Conservation (phyloP, 352 stramenopile genomes). For the Peronospora belbahrii region DNA sequence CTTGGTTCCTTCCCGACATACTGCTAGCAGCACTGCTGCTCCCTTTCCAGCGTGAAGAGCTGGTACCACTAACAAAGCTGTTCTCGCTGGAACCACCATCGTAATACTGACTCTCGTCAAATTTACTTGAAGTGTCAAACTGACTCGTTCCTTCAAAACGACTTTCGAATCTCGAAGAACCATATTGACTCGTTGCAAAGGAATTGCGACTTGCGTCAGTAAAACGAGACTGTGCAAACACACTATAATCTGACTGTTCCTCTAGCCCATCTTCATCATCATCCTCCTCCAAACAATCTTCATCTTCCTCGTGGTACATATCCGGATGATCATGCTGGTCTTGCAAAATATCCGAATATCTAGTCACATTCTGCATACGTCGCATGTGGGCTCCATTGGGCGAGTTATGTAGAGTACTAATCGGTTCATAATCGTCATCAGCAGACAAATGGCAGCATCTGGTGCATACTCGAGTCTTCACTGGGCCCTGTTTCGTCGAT, state of each 20-base stretch:
- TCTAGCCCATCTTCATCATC: conserved; percentile 42
- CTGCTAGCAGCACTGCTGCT: conserved; percentile 23
- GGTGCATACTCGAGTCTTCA: conserved; percentile 55
- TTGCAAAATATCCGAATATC: conserved; percentile 37
- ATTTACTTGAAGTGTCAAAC: conserved; percentile 15
- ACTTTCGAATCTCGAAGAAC: conserved; percentile 19
- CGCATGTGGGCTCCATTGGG: conserved; percentile 10
- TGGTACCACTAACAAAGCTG: conserved; percentile 29
- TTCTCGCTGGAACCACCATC: conserved; percentile 18
- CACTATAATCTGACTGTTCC: conserved; percentile 45
- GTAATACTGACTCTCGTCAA: conserved; percentile 33
- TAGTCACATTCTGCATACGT: conserved; percentile 30
- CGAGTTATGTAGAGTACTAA: conserved; percentile 6
- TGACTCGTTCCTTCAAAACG: conserved; percentile 19
- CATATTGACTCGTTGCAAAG: conserved; percentile 21
- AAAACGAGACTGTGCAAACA: conserved; percentile 50
- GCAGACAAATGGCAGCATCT: conserved; percentile 40
- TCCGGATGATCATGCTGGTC: conserved; percentile 21
- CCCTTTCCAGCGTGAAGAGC: conserved; percentile 26
- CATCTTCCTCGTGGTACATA: conserved; percentile 17
- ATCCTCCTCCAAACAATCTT: conserved; percentile 33
- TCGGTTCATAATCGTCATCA: conserved; percentile 25
- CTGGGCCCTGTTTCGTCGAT: conserved; percentile 19
- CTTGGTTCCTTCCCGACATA: conserved; percentile 17
- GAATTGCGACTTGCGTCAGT: conserved; percentile 38